Evolutionary conservation across 805 yeast genomes (phyloP).

Genomic region (Ogataea nakhonphanomensis): DNA sequence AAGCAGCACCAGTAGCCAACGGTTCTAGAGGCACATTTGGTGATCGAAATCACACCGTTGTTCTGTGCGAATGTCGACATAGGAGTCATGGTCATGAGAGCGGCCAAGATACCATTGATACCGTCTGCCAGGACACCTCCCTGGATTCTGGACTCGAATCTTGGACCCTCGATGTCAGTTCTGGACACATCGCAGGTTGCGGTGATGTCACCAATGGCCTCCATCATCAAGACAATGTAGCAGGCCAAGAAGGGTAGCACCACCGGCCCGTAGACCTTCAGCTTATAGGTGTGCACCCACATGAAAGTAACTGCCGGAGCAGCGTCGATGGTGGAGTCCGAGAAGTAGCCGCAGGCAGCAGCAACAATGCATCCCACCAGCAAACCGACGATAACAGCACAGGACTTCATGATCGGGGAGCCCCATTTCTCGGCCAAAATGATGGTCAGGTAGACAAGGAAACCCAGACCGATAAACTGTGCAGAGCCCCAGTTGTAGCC

Average conservation of each 20-base stretch:
- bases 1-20: conserved; percentile 55
- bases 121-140: conserved; percentile 94
- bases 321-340: conserved; percentile 47
- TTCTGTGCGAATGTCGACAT: conserved; percentile 92
- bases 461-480: conserved; percentile 81
- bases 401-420: conserved; percentile 89
- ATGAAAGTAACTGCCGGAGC: conserved; percentile 84
- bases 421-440: conserved; percentile 82
- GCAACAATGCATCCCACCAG: conserved; percentile 89
- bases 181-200: conserved; percentile 92
- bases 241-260: conserved; percentile 84
- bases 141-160: conserved; percentile 81
- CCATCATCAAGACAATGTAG: conserved; percentile 81
- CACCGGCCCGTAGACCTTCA: conserved; percentile 76
- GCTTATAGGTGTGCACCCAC: conserved; percentile 84
- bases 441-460: conserved; percentile 72
- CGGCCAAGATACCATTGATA: conserved; percentile 70
- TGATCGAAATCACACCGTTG: conserved; percentile 89
- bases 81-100: conserved; percentile 82
- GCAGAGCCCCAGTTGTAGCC: conserved; percentile 78
- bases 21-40: conserved; percentile 83
- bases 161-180: conserved; percentile 75
- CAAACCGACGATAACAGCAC: conserved; percentile 85
- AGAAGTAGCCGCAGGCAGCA: conserved; percentile 84
- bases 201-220: conserved; percentile 91